Evolutionary conservation across 371 early-diverging fungal genomes (phyloP), one percentile per base, ranked within the genome.

Genomic region (Mortierella polycephala): DNA sequence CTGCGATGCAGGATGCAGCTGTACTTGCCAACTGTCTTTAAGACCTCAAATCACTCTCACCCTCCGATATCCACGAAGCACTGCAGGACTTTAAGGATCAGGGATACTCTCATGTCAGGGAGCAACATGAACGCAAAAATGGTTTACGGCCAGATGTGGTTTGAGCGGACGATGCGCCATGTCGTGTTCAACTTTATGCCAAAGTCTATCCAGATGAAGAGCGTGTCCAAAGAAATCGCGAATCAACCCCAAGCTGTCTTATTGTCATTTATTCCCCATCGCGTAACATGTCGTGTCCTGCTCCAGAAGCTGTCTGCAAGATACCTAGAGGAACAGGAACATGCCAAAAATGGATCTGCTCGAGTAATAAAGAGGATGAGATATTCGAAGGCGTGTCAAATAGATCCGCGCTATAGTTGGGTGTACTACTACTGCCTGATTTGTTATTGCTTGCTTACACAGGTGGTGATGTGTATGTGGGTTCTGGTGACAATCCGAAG

Each of bases 301-400:
- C 20, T 18, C 20, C 51, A 51, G 51, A 51, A 51, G 18, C 51
- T 18, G 2, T 51, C 51, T 13, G 20, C 16, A 51, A 2, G 18
- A 8, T 18, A 51, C 20, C 10, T 51, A 8, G 51, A 51, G 4
- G 51, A 51, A 18, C 51, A 51, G n/a, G 51, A 14, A 14, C 16
- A 51, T 0, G 18, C 51, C 20, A 18, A 51, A 51, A 18, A 30
- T 30, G 30, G 30, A 30, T 30, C 18, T 13, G 51, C 18, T 30
- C 30, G 30, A 30, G 30, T 30, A 30, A 30, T 30, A 30, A 30
- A 30, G 52, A 44, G 12, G 65, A 42, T 7, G 66, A 52, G 66
- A 69, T 74, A 52, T 74, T 69, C 12, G 75, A 64, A 0, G 65
- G 64, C 60, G 69, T 69, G 18, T 69, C 75, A 62, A 75, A 69